Evolutionary conservation across 768 basidiomycete genomes (phyloP), one percentile per base, ranked within the genome.

Genomic region (Kwoniella dejecticola): DNA sequence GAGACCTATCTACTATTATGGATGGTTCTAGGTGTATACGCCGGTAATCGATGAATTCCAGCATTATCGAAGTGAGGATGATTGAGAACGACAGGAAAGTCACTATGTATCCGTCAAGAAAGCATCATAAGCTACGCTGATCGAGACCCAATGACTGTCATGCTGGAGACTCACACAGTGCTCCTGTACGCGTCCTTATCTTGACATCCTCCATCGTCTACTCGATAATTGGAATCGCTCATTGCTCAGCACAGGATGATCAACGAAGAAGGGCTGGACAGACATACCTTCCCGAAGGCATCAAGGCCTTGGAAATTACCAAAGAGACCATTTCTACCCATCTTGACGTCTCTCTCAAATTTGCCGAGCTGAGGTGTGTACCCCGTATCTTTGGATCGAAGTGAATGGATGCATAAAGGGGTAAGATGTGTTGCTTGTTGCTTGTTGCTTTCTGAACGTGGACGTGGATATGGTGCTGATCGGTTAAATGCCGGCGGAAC

Each of bases 191-290:
- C 31, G 96, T 98, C 84, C 93, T 93, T 81, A 99, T 91, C 82
- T 98, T 98, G 66, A 99, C 96, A 83, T 99, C 96, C 77, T 98
- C 96, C 79, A 91, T 91, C 36, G 96, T 99, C 95, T 99, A 71
- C 30, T 23, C 15, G 19, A n/a, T 17, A 13, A 41, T 15, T 1
- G 2, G 11, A 49, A 47, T 38, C 45, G 52, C 49, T 19, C 23
- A 24, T 30, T n/a, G n/a, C n/a, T 38, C 57, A 7, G 21, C 15
- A 7, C 33, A 13, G 8, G 27, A 27, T 3, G 23, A 40, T 12
- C 15, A 19, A 17, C 4, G 6, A 11, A 52, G 19, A 27, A 44
- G 23, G 24, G 29, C 56, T 19, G n/a, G n/a, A n/a, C 1, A 8
- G 27, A 56, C 83, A 69, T 73, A 95, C 95, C 88, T 98, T 99